These are phyloP conservation scores for Nepenthes alata DNA, from an alignment of 179 eudicot species.

Conservation along the genomic window DNA sequence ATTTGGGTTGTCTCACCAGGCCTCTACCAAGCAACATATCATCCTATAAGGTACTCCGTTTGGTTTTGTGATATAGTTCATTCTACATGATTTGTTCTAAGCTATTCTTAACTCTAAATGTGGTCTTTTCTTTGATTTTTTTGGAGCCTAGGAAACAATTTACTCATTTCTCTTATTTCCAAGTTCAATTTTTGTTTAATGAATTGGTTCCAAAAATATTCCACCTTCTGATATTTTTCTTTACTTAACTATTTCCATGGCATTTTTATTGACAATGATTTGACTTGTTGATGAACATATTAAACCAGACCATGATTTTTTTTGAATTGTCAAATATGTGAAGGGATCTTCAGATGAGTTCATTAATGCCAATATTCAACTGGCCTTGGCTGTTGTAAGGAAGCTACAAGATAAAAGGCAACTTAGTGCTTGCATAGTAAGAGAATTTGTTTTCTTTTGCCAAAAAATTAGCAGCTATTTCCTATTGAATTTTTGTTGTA, in stretches of 20 bases:
- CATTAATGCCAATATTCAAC: constrained; percentile 89
- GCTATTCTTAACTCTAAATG: neutral
- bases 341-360: constrained; percentile 99
- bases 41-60: constrained; percentile 65
- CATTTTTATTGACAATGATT: constrained; percentile 11
- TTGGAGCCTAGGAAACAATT: too few species aligned
- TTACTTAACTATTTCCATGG: constrained; percentile 1
- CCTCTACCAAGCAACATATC: constrained; percentile 78
- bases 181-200: too few species aligned
- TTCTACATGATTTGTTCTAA: neutral
- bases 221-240: neutral
- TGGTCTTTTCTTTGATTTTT: neutral
- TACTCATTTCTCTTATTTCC: too few species aligned
- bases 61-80: neutral
- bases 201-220: too few species aligned
- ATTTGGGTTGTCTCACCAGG: constrained; percentile 27
- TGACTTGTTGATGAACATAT: constrained; percentile 24
- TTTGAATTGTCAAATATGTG: constrained; percentile 49
- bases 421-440: constrained; percentile 66
- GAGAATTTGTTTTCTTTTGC: constrained; percentile 10
- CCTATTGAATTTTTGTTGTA: constrained; percentile 3
- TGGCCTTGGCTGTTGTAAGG: constrained; percentile 69
- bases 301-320: constrained; percentile 47
- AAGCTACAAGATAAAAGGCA: constrained; percentile 73
- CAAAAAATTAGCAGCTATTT: neutral